phyloP scores from a whole-genome alignment of 257 asterid species.

The Coffea canephora region DNA sequence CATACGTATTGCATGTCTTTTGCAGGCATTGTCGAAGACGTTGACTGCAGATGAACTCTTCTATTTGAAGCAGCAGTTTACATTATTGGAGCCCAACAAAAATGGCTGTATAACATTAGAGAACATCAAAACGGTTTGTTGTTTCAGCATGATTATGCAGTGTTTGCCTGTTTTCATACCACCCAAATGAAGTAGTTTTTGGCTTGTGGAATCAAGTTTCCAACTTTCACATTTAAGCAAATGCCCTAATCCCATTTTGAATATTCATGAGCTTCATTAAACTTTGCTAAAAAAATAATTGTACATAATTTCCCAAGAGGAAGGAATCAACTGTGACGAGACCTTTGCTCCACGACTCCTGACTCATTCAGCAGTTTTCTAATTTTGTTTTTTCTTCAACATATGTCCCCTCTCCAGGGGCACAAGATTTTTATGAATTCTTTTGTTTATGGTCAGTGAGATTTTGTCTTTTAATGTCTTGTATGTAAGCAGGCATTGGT shows the following conservation, averaged over 20 bases:
- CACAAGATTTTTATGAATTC: neutral
- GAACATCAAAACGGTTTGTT: slow-evolving; percentile 40
- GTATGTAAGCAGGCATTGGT: slow-evolving; percentile 53
- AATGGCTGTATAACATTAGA: slow-evolving; percentile 49
- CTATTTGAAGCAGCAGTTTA: slow-evolving; percentile 51
- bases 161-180: neutral
- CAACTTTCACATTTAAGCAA: too few relatives aligned
- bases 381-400: neutral
- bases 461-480: slow-evolving; percentile 9
- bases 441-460: neutral
- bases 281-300: too few relatives aligned
- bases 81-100: slow-evolving; percentile 46
- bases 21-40: slow-evolving; percentile 51
- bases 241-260: too few relatives aligned
- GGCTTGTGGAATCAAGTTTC: too few relatives aligned
- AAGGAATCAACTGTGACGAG: slow-evolving; percentile 1
- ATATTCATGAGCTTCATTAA: too few relatives aligned
- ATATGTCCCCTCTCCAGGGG: neutral
- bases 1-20: slow-evolving; percentile 1
- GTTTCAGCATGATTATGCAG: neutral
- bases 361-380: neutral
- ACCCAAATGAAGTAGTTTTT: too few relatives aligned
- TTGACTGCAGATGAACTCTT: slow-evolving; percentile 46
- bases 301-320: too few relatives aligned
- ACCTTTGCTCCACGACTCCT: slow-evolving; percentile 13